Base-by-base conservation (phyloP, 1,139 yeast genomes). In the Schizosaccharomyces versatilis region DNA sequence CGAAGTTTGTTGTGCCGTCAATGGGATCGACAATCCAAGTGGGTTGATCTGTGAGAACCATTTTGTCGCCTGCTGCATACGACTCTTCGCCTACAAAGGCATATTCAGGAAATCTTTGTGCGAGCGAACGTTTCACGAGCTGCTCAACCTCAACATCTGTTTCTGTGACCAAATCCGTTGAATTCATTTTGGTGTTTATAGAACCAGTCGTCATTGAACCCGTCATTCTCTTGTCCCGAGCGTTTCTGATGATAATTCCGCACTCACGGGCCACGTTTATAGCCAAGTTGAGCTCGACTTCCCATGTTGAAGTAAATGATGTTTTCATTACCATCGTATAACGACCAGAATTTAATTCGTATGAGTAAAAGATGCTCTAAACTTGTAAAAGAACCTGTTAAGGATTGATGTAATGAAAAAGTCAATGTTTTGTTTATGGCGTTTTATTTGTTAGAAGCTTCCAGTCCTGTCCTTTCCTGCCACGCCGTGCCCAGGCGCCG, bases 1-100 rank as follows among this genome's bases (percentile, higher is more conserved):
- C 73, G 64, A 78, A 77, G 63, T 77, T 75, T 12, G 80, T 77
- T 1, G 81, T 77, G 8, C 81, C 81, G 60, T 76, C 80, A 61
- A 76, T 75, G 48, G 80, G 80, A 61, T 77, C 81, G 24, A 77
- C 79, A 54, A 77, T 73, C 61, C 77, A 77, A 0, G 81, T 77
- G 15, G 81, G 81, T 1, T 67, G 74, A 57, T 73, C 73, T 0
- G 75, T 69, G 36, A 78, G 65, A 41, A 63, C 62, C 1, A 77
- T 69, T 15, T 66, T 59, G 3, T 77, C 79, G 3, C 71, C 71
- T 5, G 71, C 67, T 7, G 57, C 47, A 60, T 69, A 77, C 14
- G 76, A 70, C 62, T 78, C 82, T 61, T 78, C 81, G 36, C 81
- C 82, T 61, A 78, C 69, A 64, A 78, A 78, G 59, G 69, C 67